Evolutionary conservation across 805 yeast species (phyloP), one percentile per base, ranked within the genome.

Genomic region (Ogataea paradorogensis): DNA sequence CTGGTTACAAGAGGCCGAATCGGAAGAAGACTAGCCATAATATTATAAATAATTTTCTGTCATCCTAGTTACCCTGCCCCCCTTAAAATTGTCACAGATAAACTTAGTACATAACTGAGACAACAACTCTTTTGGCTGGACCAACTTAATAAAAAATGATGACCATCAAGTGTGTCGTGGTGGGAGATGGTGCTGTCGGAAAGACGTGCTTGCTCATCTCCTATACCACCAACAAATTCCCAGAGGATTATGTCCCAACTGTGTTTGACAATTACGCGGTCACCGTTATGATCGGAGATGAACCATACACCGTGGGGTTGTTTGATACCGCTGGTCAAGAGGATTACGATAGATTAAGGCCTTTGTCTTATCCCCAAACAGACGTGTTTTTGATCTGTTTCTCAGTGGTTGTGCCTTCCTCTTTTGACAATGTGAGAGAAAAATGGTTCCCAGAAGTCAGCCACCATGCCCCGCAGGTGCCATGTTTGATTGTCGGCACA

Each of bases 131-230:
- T 38, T 32, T 38, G 42, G 42, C 42, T 38, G 42, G 42, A 32
- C 42, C 39, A 32, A 28, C 42, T 24, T 32, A 22, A 28, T 37
- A 27, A 43, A 48, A 51, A 34, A 74, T 74, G 78, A 76, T 73
- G 60, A 72, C 82, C 44, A 74, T 85, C 65, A 91, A 91, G 69
- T 93, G 98, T 75, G 98, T 93, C 51, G 97, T 91, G 51, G 98
- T 93, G 41, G 99, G 99, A 51, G 99, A 93, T 70, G 99, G 99
- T 86, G 98, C 98, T 54, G 98, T 93, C 49, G 99, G 99, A 56
- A 91, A 89, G 61, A 91, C 98, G 14, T 91, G 98, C 70, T 78
- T 93, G 48, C 76, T 93, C 53, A 91, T 91, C 59, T 90, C 97
- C 49, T 91, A 91, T 68, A 91, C 98, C 38, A 91, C 96, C 45